Percentiles rank a stretch among this genome's conserved stretches.
Conservation (phyloP, 73 alveolate genomes). For the Blepharisma stoltei region DNA sequence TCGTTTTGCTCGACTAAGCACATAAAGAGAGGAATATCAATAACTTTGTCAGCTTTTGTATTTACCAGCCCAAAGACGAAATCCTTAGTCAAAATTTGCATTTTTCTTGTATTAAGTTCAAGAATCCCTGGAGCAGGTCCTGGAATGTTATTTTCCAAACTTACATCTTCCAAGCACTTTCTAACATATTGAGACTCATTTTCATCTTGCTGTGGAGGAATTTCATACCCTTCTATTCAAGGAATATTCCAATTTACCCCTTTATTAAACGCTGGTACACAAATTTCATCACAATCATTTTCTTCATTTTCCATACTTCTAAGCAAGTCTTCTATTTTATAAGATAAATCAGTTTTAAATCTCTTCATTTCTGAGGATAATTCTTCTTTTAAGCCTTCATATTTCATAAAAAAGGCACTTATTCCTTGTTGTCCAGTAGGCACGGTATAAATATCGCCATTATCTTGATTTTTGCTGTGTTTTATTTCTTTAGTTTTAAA, state of each 20-base stretch:
- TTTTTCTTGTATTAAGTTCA: background rate
- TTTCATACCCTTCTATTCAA: conserved; percentile 25
- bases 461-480: background rate
- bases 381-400: conserved; percentile 17
- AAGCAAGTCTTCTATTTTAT: conserved; percentile 9
- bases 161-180: background rate
- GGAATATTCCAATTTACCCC: background rate
- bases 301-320: background rate
- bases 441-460: background rate
- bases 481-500: conserved; percentile 12
- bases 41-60: conserved; percentile 19
- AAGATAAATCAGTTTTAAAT: background rate
- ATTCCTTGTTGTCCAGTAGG: conserved; percentile 13
- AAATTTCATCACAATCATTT: background rate
- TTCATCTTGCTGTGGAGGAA: conserved; percentile 25
- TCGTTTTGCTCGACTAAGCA: conserved; percentile 10
- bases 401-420: background rate
- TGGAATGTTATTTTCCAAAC: background rate
- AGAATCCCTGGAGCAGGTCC: conserved; percentile 17
- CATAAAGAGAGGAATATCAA: conserved; percentile 18
- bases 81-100: background rate
- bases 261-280: conserved; percentile 6
- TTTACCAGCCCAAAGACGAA: conserved; percentile 1
- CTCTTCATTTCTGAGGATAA: background rate
- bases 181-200: background rate